Evolutionary conservation across 768 basidiomycete genomes (phyloP).

Genomic region (Amyloporia xantha): DNA sequence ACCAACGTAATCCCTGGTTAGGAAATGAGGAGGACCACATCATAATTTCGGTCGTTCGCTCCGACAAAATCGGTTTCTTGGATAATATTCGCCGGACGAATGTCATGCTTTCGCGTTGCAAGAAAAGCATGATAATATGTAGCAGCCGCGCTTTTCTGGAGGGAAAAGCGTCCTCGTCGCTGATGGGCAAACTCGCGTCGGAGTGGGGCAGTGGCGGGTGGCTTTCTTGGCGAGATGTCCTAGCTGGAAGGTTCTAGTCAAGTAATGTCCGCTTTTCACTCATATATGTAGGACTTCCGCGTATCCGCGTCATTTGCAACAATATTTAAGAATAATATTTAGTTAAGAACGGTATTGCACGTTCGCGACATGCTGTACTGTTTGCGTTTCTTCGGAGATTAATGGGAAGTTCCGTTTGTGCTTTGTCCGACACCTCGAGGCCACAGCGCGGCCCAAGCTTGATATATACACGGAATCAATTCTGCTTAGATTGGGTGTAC

Average conservation of each 20-base stretch:
- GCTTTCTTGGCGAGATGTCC: slow-evolving; percentile 6
- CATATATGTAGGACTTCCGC: not conserved
- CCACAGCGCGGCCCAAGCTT: too few relatives aligned
- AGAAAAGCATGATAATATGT: slow-evolving; percentile 27
- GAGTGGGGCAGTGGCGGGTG: slow-evolving; percentile 14
- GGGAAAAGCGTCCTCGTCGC: slow-evolving; percentile 10
- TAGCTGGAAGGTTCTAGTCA: slow-evolving; percentile 6
- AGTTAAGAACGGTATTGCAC: not conserved
- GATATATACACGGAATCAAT: too few relatives aligned
- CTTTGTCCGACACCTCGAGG: not conserved
- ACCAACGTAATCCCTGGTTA: too few relatives aligned
- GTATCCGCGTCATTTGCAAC: not conserved
- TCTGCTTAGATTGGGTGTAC: too few relatives aligned
- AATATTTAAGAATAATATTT: too few relatives aligned
- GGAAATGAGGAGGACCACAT: slow-evolving; percentile 30
- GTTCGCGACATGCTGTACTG: not conserved
- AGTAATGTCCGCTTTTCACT: not conserved
- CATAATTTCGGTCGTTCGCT: slow-evolving; percentile 27
- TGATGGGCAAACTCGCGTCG: slow-evolving; percentile 21
- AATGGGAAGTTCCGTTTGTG: not conserved
- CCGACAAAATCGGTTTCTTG: slow-evolving; percentile 26
- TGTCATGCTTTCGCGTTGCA: slow-evolving; percentile 31
- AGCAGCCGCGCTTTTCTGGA: slow-evolving; percentile 21
- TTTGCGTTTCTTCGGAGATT: not conserved
- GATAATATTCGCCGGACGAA: slow-evolving; percentile 22